Evolutionary conservation across 2,329 filamentous ascomycete species (phyloP).

Genomic region (Apiospora saccharicola): DNA sequence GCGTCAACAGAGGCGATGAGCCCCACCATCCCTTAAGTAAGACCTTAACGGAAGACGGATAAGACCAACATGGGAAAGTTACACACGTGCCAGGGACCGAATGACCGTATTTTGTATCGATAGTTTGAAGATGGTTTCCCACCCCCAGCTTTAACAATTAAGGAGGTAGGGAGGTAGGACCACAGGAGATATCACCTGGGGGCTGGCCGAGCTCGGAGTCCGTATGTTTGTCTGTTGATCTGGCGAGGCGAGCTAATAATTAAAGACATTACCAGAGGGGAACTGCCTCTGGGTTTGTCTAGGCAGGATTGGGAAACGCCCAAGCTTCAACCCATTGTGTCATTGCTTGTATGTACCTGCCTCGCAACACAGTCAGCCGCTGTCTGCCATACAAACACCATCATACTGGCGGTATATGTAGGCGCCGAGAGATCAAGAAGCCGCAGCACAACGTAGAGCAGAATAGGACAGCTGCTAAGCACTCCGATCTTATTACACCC

Average conservation of each 20-base stretch:
- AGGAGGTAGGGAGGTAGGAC: neutral
- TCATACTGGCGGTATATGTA: neutral
- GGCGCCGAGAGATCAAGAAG: neutral
- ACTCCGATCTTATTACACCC: neutral
- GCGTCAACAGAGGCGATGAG: slow-evolving; percentile 19
- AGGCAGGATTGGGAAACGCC: slow-evolving; percentile 11
- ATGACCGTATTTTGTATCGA: slow-evolving; percentile 15
- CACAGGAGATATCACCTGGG: neutral
- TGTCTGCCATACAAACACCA: slow-evolving; percentile 9
- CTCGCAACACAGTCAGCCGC: slow-evolving; percentile 16
- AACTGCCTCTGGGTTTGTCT: neutral
- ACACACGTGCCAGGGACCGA: slow-evolving; percentile 15
- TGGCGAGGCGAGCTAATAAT: neutral
- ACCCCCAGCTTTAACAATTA: neutral
- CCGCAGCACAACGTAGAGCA: neutral
- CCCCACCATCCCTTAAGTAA: slow-evolving; percentile 17
- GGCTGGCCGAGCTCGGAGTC: slow-evolving; percentile 4
- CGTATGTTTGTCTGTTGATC: neutral
- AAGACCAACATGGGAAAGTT: slow-evolving; percentile 19
- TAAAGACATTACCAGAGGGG: neutral
- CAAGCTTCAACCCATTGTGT: slow-evolving; percentile 1
- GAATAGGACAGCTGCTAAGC: neutral
- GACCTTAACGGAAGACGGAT: slow-evolving; percentile 12
- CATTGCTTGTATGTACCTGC: neutral
- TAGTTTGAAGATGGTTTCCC: neutral